Base-by-base conservation (phyloP, 202 grass and related monocot species). In the Elaeis oleifera region DNA sequence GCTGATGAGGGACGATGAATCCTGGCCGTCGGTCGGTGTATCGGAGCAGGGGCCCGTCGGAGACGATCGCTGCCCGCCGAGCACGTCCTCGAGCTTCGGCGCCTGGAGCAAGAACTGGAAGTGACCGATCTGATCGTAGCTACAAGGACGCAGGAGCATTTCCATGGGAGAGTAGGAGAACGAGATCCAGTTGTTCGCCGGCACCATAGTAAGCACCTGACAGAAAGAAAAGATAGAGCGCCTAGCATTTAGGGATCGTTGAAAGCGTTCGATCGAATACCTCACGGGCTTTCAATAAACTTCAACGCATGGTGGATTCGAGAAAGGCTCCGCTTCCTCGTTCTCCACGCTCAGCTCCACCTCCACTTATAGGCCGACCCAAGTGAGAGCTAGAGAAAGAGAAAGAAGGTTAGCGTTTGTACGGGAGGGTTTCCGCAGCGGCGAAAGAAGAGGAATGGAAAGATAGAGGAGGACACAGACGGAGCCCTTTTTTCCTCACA, bases 101-200 rank as follows among this genome's bases (percentile, higher is more conserved):
- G 58, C 56, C n/a, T 68, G 57, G 9, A 64, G 50, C 14, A 80
- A 69, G 71, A 69, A 74, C 31, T 81, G 79, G 28, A 71, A 76
- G 49, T 71, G 71, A 16, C 67, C 24, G 16, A 48, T 65, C 6
- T 49, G 44, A 24, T 59, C 22, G 44, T 11, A 60, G 39, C 44
- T 25, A 48, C 23, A 51, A 7, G 68, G 56, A 24, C 56, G 39
- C 3, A 76, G 44, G 49, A 76, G 65, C 23, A 64, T 49, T 11
- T 71, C 72, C 60, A 81, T 53, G 16, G 66, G 67, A 21, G 72
- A 59, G 18, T 71, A 23, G 3, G 52, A 32, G 72, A 48, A 71
- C 13, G 79, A 67, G 58, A 71, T 64, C 36, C 63, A 74, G 66
- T 64, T 81, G 48, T 71, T 70, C 18, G 66, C 61, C 53, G 71